phyloP scores from a whole-genome alignment of 2,329 filamentous ascomycete genomes.

The Pseudocercospora ulei region DNA sequence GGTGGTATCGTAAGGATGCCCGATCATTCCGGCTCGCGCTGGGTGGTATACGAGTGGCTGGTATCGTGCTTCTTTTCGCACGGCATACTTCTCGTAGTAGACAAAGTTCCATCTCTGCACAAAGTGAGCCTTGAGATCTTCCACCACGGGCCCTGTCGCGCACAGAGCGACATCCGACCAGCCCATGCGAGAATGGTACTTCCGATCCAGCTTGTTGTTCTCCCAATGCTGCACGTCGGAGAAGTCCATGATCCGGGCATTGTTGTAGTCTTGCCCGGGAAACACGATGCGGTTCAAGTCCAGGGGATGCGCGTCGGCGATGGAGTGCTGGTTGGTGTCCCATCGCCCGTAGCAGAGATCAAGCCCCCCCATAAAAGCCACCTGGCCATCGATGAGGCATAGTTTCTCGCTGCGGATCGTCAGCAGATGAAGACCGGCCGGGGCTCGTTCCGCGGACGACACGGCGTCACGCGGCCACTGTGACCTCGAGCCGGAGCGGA shows the following conservation, averaged over 20 bases:
- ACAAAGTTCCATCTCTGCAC: conserved; percentile 88
- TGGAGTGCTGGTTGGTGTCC: conserved; percentile 73
- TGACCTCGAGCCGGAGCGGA: too few relatives aligned
- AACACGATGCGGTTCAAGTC: conserved; percentile 69
- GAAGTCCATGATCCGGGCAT: conserved; percentile 73
- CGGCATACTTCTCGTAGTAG: conserved; percentile 67
- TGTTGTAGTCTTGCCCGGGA: conserved; percentile 88
- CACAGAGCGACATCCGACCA: conserved; percentile 82
- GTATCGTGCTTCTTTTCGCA: conserved; percentile 47
- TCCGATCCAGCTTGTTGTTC: conserved; percentile 73
- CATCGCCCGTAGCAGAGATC: conserved; percentile 81
- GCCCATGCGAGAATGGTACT: conserved; percentile 67
- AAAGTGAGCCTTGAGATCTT: conserved; percentile 69
- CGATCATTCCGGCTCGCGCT: conserved; percentile 33
- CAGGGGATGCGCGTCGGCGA: conserved; percentile 71
- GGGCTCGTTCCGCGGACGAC: too few relatives aligned
- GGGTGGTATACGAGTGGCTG: conserved; percentile 33
- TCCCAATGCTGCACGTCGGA: conserved; percentile 70
- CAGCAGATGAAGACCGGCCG: too few relatives aligned
- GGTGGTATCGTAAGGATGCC: conserved; percentile 28
- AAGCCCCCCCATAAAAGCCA: conserved; percentile 83
- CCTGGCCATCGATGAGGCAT: conserved; percentile 65
- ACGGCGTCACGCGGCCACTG: too few relatives aligned
- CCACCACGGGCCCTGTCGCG: conserved; percentile 62
- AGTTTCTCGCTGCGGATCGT: conserved; percentile 84